Evolutionary conservation across 2,329 filamentous ascomycete genomes (phyloP).

Genomic region (Fusarium annulatum): DNA sequence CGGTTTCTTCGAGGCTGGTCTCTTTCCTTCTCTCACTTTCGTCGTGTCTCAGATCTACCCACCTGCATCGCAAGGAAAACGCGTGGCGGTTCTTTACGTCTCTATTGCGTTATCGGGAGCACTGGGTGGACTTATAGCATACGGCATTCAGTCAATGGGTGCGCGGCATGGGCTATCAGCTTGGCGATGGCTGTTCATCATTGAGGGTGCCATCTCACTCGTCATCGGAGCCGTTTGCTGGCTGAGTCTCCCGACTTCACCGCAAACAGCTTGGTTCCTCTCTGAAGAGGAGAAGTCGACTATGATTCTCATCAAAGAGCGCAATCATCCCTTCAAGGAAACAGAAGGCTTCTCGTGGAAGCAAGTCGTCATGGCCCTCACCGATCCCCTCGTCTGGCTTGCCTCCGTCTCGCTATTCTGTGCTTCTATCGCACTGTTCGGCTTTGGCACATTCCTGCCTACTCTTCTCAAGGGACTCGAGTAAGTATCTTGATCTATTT

Average conservation of each 20-base stretch:
- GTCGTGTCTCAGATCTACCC: conserved; percentile 14
- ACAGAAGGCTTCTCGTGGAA: conserved; percentile 38
- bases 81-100: conserved; percentile 47
- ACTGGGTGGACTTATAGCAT: conserved; percentile 47
- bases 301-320: conserved; percentile 41
- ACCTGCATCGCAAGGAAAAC: conserved; percentile 42
- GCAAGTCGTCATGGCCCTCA: conserved; percentile 37
- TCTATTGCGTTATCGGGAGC: conserved; percentile 48
- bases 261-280: conserved; percentile 58
- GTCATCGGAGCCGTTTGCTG: conserved; percentile 46
- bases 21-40: conserved; percentile 48
- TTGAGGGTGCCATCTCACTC: conserved; percentile 54
- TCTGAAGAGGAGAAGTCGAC: conserved; percentile 52
- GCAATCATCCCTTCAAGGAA: not conserved
- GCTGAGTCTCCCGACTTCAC: conserved; percentile 58
- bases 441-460: conserved; percentile 52
- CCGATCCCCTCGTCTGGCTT: conserved; percentile 48
- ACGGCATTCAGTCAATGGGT: conserved; percentile 55
- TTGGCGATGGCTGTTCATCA: conserved; percentile 64
- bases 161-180: conserved; percentile 57
- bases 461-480: conserved; percentile 50
- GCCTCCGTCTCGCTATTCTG: conserved; percentile 32
- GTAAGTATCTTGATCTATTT: conserved; percentile 8
- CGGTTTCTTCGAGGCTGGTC: conserved; percentile 50
- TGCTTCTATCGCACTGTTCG: conserved; percentile 46